Evolutionary conservation across 306 rosid species (phyloP), one percentile per base, ranked within the genome.

Genomic region (Potentilla sterilis): DNA sequence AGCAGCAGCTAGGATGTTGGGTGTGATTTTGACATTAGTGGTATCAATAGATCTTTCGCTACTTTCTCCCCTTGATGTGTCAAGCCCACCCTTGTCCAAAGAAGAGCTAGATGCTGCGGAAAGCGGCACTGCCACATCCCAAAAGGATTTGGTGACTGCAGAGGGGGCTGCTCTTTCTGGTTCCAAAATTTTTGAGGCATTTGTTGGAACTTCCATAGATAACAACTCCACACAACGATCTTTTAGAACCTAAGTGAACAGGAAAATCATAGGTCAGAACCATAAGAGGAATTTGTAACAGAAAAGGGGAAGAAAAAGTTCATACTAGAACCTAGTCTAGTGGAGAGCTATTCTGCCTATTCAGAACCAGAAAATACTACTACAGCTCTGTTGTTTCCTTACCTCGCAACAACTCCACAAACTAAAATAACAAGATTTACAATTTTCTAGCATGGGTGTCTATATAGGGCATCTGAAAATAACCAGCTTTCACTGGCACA

Each of bases 111-210:
- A 67, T 21, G 84, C 80, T 24, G 83, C 65, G 48, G 58, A 18
- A 38, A 75, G 75, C 2, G 96, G 96, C 37, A 76, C 77, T 1
- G 89, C 87, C 72, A 80, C 80, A 37, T 92, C 93, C 97, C 97
- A 87, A 78, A 95, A 92, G 34, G 93, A 85, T 74, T 77, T 87
- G 14, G 89, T 61, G 57, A 55, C 77, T 63, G 80, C 37, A 57
- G 87, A 71, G 44, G 76, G 70, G 10, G 81, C 86, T 74, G 87
- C 91, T 69, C 65, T 84, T 81, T 95, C 98, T 12, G 89, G 97
- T 79, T 90, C 96, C 78, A 90, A 75, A 70, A 94, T 82, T 69
- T 86, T 75, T 24, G 85, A 81, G 70, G 10, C 32, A 51, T 92
- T 96, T 61, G 75, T 68, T 40, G 83, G 80, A 74, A 87, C 71